These are phyloP conservation scores for Tricharina praecox DNA, from an alignment of 495 filamentous ascomycete genomes.

Conservation along the genomic window DNA sequence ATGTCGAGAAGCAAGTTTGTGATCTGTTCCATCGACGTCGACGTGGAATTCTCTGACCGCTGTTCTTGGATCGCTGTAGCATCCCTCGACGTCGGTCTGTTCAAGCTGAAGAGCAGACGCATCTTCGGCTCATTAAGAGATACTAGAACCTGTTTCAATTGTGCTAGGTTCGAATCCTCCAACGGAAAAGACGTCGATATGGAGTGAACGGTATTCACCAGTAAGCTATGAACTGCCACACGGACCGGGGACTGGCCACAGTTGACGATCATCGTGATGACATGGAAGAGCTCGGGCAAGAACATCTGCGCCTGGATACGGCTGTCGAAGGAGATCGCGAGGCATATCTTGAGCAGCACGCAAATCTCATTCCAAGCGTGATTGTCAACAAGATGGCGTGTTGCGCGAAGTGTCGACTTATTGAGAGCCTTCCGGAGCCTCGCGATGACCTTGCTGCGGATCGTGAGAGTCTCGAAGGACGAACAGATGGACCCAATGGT, in stretches of 20 bases:
- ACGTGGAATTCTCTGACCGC: conserved; percentile 20
- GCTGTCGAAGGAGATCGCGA: conserved; percentile 48
- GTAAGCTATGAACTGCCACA: conserved; percentile 39
- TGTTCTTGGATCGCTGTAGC: conserved; percentile 22
- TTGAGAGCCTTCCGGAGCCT: conserved; percentile 46
- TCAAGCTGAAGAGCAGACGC: conserved; percentile 26
- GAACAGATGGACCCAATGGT: conserved; percentile 42
- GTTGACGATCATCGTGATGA: conserved; percentile 49
- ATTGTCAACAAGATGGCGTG: conserved; percentile 43
- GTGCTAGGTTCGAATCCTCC: conserved; percentile 36
- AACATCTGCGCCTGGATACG: conserved; percentile 46
- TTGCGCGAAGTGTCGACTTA: conserved; percentile 44
- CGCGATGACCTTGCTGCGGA: conserved; percentile 44
- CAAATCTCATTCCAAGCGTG: conserved; percentile 47
- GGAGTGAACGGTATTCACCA: conserved; percentile 48
- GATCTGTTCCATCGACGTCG: conserved; percentile 27
- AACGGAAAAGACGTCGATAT: conserved; percentile 45
- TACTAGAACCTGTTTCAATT: conserved; percentile 37
- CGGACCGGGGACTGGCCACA: conserved; percentile 39
- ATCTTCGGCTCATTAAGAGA: conserved; percentile 38
- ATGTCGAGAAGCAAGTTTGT: conserved; percentile 42
- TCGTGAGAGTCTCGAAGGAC: conserved; percentile 42
- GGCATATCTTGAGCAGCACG: conserved; percentile 43
- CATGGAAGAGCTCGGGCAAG: conserved; percentile 48
- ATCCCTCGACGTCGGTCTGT: conserved; percentile 26